Conservation (phyloP, 768 basidiomycete species). For the Pleurotus salmoneostramineus region DNA sequence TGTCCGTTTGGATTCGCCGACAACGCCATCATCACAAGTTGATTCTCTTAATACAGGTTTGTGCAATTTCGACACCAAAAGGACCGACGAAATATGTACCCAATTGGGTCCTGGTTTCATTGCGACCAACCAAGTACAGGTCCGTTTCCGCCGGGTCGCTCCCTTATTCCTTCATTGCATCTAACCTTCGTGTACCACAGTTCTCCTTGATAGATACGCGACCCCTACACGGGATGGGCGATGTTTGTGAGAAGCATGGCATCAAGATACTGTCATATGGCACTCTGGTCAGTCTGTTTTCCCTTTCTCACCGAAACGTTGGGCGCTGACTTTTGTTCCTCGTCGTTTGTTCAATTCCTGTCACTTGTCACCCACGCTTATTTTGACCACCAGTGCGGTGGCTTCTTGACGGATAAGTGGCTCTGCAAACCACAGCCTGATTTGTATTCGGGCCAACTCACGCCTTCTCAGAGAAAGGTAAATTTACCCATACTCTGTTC, state of each 20-base stretch:
- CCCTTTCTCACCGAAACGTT: not conserved
- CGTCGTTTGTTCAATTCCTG: too few relatives aligned
- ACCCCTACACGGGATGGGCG: conserved; percentile 72
- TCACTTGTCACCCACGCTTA: not conserved
- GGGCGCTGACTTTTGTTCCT: not conserved
- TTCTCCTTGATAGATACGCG: conserved; percentile 82
- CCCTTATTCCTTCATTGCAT: not conserved
- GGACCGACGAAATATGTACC: conserved; percentile 78
- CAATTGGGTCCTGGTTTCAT: conserved; percentile 66
- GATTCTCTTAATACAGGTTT: conserved; percentile 30
- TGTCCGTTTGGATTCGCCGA: not conserved
- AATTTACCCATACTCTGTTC: conserved; percentile 10
- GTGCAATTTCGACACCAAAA: conserved; percentile 76
- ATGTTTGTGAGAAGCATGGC: conserved; percentile 68
- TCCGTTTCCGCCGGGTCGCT: conserved; percentile 21
- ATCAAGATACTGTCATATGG: conserved; percentile 81
- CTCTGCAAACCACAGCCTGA: conserved; percentile 65
- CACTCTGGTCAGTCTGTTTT: conserved; percentile 52
- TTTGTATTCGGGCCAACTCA: conserved; percentile 61
- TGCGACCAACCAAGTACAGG: conserved; percentile 84
- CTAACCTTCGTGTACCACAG: conserved; percentile 28
- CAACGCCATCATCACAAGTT: not conserved
- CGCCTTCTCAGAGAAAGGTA: conserved; percentile 83
- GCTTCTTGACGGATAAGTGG: conserved; percentile 79
- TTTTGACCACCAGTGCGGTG: conserved; percentile 58